These are phyloP conservation scores for Tuber borchii DNA, from an alignment of 495 filamentous ascomycete genomes.

Conservation along the genomic window DNA sequence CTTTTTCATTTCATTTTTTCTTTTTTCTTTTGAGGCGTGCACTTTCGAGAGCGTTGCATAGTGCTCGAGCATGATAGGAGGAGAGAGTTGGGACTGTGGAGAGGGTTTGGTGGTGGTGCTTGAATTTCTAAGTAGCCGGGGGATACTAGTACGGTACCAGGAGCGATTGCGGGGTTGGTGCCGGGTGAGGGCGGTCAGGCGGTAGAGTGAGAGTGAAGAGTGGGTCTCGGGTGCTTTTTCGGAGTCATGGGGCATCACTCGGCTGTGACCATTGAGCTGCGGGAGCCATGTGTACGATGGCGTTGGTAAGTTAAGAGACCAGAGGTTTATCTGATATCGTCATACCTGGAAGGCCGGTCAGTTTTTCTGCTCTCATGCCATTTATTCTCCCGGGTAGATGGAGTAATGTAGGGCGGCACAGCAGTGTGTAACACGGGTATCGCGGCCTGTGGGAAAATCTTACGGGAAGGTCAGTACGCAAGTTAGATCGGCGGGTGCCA, in stretches of 20 bases:
- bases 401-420: not conserved
- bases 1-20: not conserved
- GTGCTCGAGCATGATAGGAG: not conserved
- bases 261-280: not conserved
- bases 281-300: not conserved
- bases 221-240: not conserved
- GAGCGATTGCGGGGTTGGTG: not conserved
- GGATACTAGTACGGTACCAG: not conserved
- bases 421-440: not conserved
- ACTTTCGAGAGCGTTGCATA: not conserved
- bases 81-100: not conserved
- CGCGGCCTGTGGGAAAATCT: not conserved
- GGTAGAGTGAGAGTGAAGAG: not conserved
- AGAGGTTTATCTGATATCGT: not conserved
- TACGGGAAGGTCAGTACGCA: not conserved
- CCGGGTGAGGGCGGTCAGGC: not conserved
- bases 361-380: not conserved
- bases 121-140: not conserved
- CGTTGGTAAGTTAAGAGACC: not conserved
- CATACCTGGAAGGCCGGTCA: not conserved
- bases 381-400: not conserved
- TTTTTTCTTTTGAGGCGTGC: constrained; percentile 3
- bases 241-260: not conserved
- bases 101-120: not conserved
- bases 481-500: not conserved